Evolutionary conservation across 2,329 filamentous ascomycete species (phyloP), one percentile per base, ranked within the genome.

Genomic region (Rutstroemia sp.): DNA sequence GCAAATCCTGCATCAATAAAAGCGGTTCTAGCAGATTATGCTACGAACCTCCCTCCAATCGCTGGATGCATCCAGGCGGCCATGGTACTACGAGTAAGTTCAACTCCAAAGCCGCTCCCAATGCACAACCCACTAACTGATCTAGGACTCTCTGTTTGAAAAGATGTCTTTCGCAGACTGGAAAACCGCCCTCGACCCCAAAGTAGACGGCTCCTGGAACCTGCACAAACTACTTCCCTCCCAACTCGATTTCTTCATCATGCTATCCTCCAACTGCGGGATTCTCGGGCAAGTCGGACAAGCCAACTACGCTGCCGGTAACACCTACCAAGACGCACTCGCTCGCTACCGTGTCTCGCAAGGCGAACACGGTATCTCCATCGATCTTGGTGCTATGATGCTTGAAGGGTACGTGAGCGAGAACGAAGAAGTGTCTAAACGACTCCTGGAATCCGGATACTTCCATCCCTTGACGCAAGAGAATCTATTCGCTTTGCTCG

Each of bases 61-160:
- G 68, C 70, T 18, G 76, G 76, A 45, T 67, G 76, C 18, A 68
- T 78, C n/a, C 75, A 77, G 54, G 72, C 71, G n/a, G 72, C 74
- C 7, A 77, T 77, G 75, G 73, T 76, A 2, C 45, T 60, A 9
- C 41, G 49, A 27, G 58, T 59, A 49, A 47, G 49, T 30, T 5
- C 3, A 2, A 16, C 12, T 27, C 23, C 6, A 16, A 47, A n/a
- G 2, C 25, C 16, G 5, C 25, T 3, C 2, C 16, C 5, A 38
- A n/a, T 16, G 14, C 8, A 19, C 18, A 10, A 16, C 4, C n/a
- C 21, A 50, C 18, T 49, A 12, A 49, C 21, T 6, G 2, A 27
- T 16, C 38, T 14, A 50, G 48, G 48, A 50, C 12, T 19, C 48
- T 3, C 12, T 50, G 4, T 38, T 50, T 18, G 48, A 50, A 16